Evolutionary conservation across 352 stramenopile species (phyloP), one percentile per base, ranked within the genome.

Genomic region (Phytophthora cactorum): DNA sequence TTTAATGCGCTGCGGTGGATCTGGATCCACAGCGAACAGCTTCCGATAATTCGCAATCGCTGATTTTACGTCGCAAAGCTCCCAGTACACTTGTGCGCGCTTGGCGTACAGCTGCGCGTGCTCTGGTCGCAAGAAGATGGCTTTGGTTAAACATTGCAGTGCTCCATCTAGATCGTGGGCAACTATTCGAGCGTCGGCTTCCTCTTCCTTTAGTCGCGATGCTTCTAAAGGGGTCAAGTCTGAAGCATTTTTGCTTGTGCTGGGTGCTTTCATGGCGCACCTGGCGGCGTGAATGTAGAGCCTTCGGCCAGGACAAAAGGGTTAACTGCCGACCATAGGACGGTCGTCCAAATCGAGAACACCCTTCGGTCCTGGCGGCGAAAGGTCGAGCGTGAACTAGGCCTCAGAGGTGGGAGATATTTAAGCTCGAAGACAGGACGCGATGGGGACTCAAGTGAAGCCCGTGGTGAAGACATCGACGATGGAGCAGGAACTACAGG

Each of bases 391-490:
- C 39, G 12, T 56, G 53, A 52, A 49, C 52, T 39, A 29, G 49
- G 31, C 25, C 47, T n/a, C 14, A 38, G 11, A 39, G n/a, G 34
- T 32, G 45, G 10, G 28, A 28, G 6, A 27, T 27, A 47, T 11
- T 11, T 29, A 27, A 22, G 22, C 22, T 22, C 22, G 22, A 22
- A 22, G 22, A 11, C 6, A 43, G 9, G 43, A 46, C 46, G 25
- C 41, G 51, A 91, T 91, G 82, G 80, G 66, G 63, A 78, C 66
- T 34, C 78, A 78, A 31, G 84, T 93, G 28, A 94, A 96, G 73
- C 86, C 88, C 17, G 88, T 96, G 54, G 83, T 96, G 52, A 96
- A 96, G 74, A 96, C 83, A 17, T 93, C 88, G 41, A 94, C 86
- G 63, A 96, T 94, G 88, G 88, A 94, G 25, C 84, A 88, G 41